Conservation (phyloP, 352 stramenopile genomes). For the Pythium insidiosum region DNA sequence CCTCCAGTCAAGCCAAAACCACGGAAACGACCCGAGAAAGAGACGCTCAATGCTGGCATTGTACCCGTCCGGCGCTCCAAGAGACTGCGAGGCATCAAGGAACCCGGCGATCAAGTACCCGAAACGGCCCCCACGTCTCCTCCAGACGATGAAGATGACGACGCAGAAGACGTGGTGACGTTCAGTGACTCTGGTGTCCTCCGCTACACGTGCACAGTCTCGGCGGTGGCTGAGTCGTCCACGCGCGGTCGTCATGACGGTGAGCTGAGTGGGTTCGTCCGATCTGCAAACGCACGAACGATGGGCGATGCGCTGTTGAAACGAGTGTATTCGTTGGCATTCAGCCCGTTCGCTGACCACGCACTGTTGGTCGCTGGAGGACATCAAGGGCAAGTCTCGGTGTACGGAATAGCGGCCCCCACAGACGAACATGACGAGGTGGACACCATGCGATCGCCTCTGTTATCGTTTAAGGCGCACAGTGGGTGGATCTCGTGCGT, state of each 20-base stretch:
- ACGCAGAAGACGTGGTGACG: not conserved
- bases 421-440: slow-evolving; percentile 5
- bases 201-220: slow-evolving; percentile 5
- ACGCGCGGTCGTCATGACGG: too few relatives aligned
- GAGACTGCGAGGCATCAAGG: slow-evolving; percentile 24
- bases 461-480: slow-evolving; percentile 52
- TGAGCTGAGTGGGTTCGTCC: too few relatives aligned
- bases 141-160: slow-evolving; percentile 3
- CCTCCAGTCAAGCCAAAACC: not conserved
- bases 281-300: not conserved
- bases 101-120: too few relatives aligned
- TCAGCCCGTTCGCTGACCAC: slow-evolving; percentile 30
- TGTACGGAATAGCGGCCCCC: slow-evolving; percentile 13
- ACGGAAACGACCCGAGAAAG: slow-evolving; percentile 2
- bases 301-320: slow-evolving; percentile 25
- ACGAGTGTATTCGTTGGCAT: slow-evolving; percentile 36
- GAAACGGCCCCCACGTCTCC: too few relatives aligned
- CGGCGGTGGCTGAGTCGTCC: too few relatives aligned
- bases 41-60: slow-evolving; percentile 2
- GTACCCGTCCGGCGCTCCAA: slow-evolving; percentile 22
- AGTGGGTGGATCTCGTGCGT: slow-evolving; percentile 41
- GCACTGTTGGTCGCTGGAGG: slow-evolving; percentile 29
- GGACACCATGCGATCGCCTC: slow-evolving; percentile 10
- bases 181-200: slow-evolving; percentile 10
- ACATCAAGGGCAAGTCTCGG: slow-evolving; percentile 36